A percentile compares a stretch with the other conserved stretches of the same genome.
Conservation (phyloP, 805 yeast species). For the Peterozyma toletana region DNA sequence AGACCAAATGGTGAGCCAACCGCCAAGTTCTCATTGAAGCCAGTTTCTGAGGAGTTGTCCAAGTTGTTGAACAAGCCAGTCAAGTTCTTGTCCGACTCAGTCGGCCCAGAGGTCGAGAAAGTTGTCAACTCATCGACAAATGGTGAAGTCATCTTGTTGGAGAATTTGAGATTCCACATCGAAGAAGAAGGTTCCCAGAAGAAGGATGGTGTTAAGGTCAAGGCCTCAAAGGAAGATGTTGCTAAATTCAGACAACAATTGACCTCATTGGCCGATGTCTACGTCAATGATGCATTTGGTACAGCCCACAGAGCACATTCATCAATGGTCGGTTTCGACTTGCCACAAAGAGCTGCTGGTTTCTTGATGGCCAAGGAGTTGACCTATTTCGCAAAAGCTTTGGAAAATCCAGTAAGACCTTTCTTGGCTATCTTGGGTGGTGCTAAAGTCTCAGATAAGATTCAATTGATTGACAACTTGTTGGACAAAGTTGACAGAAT, state of each 20-base stretch:
- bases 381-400: constrained; percentile 94
- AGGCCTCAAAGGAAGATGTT: constrained; percentile 84
- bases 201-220: constrained; percentile 88
- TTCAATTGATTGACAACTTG: constrained; percentile 94
- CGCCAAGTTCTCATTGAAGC: constrained; percentile 85
- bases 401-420: constrained; percentile 97
- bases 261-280: constrained; percentile 92
- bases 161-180: constrained; percentile 97
- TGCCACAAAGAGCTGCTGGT: constrained; percentile 96
- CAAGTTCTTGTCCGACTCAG: constrained; percentile 82
- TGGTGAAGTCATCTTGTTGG: constrained; percentile 86
- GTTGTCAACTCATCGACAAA: constrained; percentile 65
- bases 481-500: constrained; percentile 92
- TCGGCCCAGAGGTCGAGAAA: constrained; percentile 83
- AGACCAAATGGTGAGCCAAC: constrained; percentile 95
- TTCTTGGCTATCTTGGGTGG: constrained; percentile 99
- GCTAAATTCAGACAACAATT: constrained; percentile 82
- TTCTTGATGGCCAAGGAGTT: constrained; percentile 98
- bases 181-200: constrained; percentile 94
- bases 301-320: constrained; percentile 99
- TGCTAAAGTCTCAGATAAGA: constrained; percentile 98
- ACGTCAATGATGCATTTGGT: constrained; percentile 97
- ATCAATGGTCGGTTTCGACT: constrained; percentile 96
- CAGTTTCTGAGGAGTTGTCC: constrained; percentile 86
- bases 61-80: constrained; percentile 70